A percentile compares a stretch with the other conserved stretches of the same genome.
Evolutionary conservation across 148 eudicot genomes (phyloP).

Genomic region (Silene latifolia): DNA sequence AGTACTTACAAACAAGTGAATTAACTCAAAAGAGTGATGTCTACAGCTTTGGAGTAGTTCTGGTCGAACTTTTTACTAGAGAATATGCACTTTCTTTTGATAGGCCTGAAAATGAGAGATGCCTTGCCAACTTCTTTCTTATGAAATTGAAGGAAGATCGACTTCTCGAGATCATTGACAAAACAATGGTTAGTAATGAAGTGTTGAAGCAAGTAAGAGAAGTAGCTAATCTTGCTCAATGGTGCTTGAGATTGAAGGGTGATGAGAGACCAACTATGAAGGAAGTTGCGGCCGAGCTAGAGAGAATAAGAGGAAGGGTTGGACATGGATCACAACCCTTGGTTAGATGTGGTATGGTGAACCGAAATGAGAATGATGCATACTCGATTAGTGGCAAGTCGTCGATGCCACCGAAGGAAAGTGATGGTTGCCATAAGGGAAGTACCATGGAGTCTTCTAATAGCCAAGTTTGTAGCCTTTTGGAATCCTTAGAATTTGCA

Average conservation of each 20-base stretch:
- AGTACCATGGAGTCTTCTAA: too few species aligned
- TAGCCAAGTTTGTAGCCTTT: not conserved
- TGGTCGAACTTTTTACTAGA: slow-evolving; percentile 17
- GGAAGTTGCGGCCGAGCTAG: slow-evolving; percentile 20
- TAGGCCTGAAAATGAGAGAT: slow-evolving; percentile 8
- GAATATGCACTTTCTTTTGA: slow-evolving; percentile 2
- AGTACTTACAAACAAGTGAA: slow-evolving; percentile 20
- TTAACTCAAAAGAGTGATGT: slow-evolving; percentile 28
- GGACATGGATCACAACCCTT: too few species aligned
- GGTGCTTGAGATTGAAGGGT: slow-evolving; percentile 21
- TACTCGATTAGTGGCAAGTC: too few species aligned
- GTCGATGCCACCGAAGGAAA: too few species aligned
- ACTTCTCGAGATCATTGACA: slow-evolving; percentile 15
- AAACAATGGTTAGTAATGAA: slow-evolving; percentile 2
- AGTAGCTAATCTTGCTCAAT: slow-evolving; percentile 19
- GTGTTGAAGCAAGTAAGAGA: slow-evolving; percentile 10
- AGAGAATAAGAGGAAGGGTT: slow-evolving; percentile 15
- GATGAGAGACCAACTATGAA: slow-evolving; percentile 27
- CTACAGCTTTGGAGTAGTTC: slow-evolving; percentile 24
- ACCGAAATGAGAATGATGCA: too few species aligned
- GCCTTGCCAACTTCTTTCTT: slow-evolving; percentile 4
- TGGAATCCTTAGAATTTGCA: not conserved
- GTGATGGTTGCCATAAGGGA: too few species aligned
- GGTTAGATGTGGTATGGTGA: too few species aligned
- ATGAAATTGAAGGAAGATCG: slow-evolving; percentile 15